Evolutionary conservation across 192 early-diverging fungal genomes (phyloP), one percentile per base, ranked within the genome.

Genomic region (Phlyctochytrium bullatum): DNA sequence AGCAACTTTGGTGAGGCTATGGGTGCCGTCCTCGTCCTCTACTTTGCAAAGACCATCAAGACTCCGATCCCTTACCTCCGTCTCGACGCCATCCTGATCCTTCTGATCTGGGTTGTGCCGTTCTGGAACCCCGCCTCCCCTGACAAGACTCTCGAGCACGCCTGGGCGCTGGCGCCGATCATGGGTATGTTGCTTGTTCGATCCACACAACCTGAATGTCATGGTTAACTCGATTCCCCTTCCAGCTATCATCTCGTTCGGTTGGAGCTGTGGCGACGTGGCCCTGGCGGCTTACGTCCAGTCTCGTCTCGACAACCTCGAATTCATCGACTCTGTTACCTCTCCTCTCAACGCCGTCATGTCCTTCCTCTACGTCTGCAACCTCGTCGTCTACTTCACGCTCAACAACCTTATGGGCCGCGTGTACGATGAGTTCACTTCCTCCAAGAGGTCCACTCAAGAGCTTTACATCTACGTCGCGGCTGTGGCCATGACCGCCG

Each of bases 1-100:
- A 85, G 83, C 69, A 86, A 86, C 59, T 86, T 86, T 79, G 85
- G 85, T 53, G 85, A 86, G 59, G 61, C 84, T 30, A 23, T 59
- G 2, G 57, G 57, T 30, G 57, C 65, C 23, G 54, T 79, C 52
- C 74, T 80, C 33, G 82, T 84, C 2, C 72, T 84, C 23, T 59
- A 76, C 61, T 80, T 85, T 64, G 76, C 78, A 60, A 67, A 57
- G 29, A 64, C 33, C 61, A 40, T 86, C 70, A 73, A 77, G 67
- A 84, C 83, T 28, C 84, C 84, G 20, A 63, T 86, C 6, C 84
- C 84, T 0, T 76, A 59, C 70, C 76, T 84, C 54, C 80, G 85
- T 61, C 72, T 23, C 20, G 57, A 59, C 57, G 57, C 57, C 1
- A 30, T 82, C 16, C 60, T 71, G 40, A 75, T 81, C 33, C 59